Base-by-base conservation (phyloP, 345 rosid genomes). In the Reutealis trisperma region DNA sequence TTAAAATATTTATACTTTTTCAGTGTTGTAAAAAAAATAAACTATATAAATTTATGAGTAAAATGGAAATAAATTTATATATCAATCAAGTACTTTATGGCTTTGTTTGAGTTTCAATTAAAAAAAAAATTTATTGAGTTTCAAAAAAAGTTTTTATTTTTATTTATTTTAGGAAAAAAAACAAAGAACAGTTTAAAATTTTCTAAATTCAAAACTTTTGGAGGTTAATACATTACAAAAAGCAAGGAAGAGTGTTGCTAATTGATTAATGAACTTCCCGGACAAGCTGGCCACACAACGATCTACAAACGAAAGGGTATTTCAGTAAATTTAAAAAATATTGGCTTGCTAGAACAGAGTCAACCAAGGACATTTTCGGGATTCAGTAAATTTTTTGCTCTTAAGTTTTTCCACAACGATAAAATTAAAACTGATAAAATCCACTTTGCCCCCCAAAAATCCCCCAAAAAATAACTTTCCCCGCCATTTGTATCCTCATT, bases 401-500 rank as follows among this genome's bases (percentile, higher is more conserved):
- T 63, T 34, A 24, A 42, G 58, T 72, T 72, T 42, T 72, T 42
- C 49, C 64, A 49, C 44, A 11, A 62, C 15, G 18, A 13, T 8
- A 76, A 82, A 78, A 80, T 0, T 47, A 13, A 67, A 37, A 37
- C 41, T 37, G 0, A 5, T 37, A 37, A 34, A 69, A 52, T 70
- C 25, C 60, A 2, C 15, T 52, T 25, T 27, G 44, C 65, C 66
- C 18, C 80, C 82, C 71, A 69, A 77, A 83, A 76, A 73, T 51
- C 57, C 83, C 72, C 70, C 34, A 44, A 63, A 47, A 47, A 60
- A 24, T 77, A 61, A 42, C 78, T 86, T 84, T 89, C 90, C 95
- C 93, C 95, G 97, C 95, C 97, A 92, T 84, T 89, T 87, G 89
- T 37, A 42, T 65, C 49, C 63, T 63, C n/a, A 14, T 8, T 13